These are phyloP conservation scores for Calocybe gangraenosa DNA, from an alignment of 768 basidiomycete species.

Conservation along the genomic window DNA sequence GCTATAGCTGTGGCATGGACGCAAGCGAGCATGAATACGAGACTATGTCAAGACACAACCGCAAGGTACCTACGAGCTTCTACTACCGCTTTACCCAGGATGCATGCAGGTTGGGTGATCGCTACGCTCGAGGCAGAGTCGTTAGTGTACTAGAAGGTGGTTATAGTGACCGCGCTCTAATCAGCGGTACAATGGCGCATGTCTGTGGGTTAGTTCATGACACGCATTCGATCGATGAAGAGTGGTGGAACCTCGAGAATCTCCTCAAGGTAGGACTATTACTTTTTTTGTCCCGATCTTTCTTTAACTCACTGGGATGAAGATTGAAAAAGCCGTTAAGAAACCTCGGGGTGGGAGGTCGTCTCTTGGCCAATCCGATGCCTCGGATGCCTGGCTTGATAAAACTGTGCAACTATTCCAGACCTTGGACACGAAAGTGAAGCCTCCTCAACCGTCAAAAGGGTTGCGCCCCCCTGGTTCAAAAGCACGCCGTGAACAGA, in stretches of 20 bases:
- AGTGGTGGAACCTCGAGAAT: conserved; percentile 67
- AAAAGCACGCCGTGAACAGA: conserved; percentile 14
- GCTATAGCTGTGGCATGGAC: conserved; percentile 86
- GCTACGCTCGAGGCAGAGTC: conserved; percentile 62
- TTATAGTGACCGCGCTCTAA: conserved; percentile 87
- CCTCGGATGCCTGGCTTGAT: conserved; percentile 53
- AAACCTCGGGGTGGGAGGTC: conserved; percentile 49
- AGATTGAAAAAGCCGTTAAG: conserved; percentile 68
- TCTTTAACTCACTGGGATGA: not conserved
- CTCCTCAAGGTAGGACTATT: conserved; percentile 48
- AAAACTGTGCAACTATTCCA: conserved; percentile 48
- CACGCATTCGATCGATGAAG: conserved; percentile 31
- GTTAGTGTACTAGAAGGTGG: conserved; percentile 94
- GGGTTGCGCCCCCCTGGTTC: conserved; percentile 3
- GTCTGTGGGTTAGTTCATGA: conserved; percentile 59
- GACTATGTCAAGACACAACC: conserved; percentile 88
- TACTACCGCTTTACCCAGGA: conserved; percentile 82
- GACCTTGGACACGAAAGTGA: conserved; percentile 32
- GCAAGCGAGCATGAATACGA: conserved; percentile 89
- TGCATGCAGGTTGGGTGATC: conserved; percentile 57
- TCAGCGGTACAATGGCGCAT: conserved; percentile 81
- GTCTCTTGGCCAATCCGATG: conserved; percentile 28
- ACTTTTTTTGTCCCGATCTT: not conserved
- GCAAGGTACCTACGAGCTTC: conserved; percentile 86
- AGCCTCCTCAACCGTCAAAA: conserved; percentile 1